These are phyloP conservation scores for Penicillium sp. DNA, from an alignment of 2,329 filamentous ascomycete genomes.

Conservation along the genomic window DNA sequence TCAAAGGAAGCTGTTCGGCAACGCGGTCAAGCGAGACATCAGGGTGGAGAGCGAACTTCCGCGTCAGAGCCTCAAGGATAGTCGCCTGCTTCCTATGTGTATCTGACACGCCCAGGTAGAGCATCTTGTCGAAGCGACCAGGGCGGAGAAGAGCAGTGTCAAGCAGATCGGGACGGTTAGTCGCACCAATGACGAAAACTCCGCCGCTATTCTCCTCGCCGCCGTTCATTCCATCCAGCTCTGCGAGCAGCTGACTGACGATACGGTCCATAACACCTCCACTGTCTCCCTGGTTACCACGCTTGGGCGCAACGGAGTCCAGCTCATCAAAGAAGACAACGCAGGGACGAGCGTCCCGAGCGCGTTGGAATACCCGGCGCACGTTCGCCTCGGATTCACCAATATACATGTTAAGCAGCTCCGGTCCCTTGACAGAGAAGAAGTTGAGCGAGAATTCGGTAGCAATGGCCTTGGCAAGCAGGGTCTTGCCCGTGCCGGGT, in stretches of 20 bases:
- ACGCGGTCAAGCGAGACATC: constrained; percentile 72
- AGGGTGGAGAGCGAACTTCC: constrained; percentile 87
- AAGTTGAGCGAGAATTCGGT: constrained; percentile 99
- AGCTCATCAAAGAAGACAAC: constrained; percentile 98
- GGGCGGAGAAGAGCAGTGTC: constrained; percentile 87
- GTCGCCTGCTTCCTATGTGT: constrained; percentile 95
- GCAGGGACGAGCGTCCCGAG: constrained; percentile 92
- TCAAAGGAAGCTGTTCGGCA: constrained; percentile 78
- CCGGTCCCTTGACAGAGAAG: constrained; percentile 98
- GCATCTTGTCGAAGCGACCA: constrained; percentile 95
- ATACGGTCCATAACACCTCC: constrained; percentile 98
- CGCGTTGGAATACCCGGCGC: constrained; percentile 98
- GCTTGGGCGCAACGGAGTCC: constrained; percentile 93
- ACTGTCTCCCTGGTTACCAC: constrained; percentile 94
- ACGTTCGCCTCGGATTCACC: constrained; percentile 99
- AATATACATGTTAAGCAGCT: constrained; percentile 99
- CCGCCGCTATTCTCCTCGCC: constrained; percentile 75
- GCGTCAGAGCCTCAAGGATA: constrained; percentile 87
- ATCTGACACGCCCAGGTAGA: constrained; percentile 93
- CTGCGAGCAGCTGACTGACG: constrained; percentile 88
- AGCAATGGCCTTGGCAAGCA: constrained; percentile 97
- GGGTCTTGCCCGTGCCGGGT: constrained; percentile 98
- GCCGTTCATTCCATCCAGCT: constrained; percentile 96
- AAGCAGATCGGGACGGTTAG: constrained; percentile 87
- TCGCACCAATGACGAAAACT: constrained; percentile 95